phyloP scores from a whole-genome alignment of 345 rosid genomes.

The Viola odorata region DNA sequence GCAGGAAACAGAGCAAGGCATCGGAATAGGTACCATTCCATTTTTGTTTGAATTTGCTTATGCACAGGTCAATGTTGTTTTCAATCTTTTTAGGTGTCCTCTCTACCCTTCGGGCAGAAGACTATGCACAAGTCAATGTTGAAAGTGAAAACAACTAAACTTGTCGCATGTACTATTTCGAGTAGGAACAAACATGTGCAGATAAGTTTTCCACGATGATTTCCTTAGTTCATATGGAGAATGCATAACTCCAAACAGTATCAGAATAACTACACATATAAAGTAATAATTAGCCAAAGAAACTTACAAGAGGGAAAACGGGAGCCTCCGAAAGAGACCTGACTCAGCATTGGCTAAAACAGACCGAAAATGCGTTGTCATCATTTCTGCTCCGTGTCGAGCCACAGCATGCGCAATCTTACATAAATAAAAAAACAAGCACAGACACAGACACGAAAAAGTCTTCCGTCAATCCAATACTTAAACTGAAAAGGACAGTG shows the following conservation, averaged over 20 bases:
- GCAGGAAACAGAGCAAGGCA: background rate
- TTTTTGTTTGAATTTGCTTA: background rate
- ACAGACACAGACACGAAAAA: constrained; percentile 10
- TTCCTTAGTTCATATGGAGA: background rate
- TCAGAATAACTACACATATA: background rate
- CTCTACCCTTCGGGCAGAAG: constrained; percentile 61
- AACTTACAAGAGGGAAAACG: constrained; percentile 46
- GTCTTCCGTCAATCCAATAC: background rate
- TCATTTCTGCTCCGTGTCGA: constrained; percentile 64
- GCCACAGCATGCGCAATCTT: constrained; percentile 97
- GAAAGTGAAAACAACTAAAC: too few relatives aligned
- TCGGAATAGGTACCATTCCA: background rate
- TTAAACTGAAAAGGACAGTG: too few relatives aligned
- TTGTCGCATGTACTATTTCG: too few relatives aligned
- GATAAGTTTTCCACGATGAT: too few relatives aligned
- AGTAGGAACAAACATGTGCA: too few relatives aligned
- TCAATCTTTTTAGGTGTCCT: too few relatives aligned
- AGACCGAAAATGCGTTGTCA: constrained; percentile 78
- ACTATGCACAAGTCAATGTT: too few relatives aligned
- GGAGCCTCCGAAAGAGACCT: constrained; percentile 68
- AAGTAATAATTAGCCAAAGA: background rate
- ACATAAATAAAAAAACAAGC: too few relatives aligned
- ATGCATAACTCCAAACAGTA: too few relatives aligned
- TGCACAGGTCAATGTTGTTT: too few relatives aligned
- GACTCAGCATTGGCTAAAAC: constrained; percentile 78